Evolutionary conservation across 1,284 basidiomycete species (phyloP), one percentile per base, ranked within the genome.

Genomic region (Trichosporon faecale): DNA sequence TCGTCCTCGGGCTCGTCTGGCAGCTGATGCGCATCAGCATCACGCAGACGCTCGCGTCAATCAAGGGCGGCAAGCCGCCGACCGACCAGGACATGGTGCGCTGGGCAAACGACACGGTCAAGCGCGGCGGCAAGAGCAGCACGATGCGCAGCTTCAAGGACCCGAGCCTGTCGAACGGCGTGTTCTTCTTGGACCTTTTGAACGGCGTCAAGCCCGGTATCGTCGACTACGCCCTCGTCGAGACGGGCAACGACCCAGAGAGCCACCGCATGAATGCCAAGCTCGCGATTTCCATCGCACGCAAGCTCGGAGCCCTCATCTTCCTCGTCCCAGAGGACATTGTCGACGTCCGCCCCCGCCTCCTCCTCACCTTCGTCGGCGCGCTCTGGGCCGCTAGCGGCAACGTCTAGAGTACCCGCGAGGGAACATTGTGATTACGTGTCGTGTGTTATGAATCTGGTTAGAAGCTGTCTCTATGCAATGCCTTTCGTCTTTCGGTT

Each of bases 301-400:
- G 96, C 80, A 99, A 99, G 88, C 90, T 97, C 89, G 94, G 95
- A 68, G 94, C 94, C 3, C 85, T 98, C 77, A 98, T 99, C 79
- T 98, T 98, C 88, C 86, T 99, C 72, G 97, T 99, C 0, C 95
- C 96, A 1, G 97, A 99, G 83, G 82, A 95, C 84, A 94, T 95
- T 77, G 92, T 95, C 44, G 93, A 95, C 80, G 87, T 95, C 71
- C 89, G 93, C 66, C 88, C 92, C 37, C 89, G 91, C 74, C 86
- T 95, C 81, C 86, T 88, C 73, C 83, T 88, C 76, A 88, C 87
- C 2, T 88, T 88, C 76, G 87, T 88, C 27, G 87, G 86, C 35
- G 80, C 81, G 37, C 70, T 82, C 12, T 80, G 79, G 80, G 75
- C 74, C 68, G 79, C 79, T 61, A 61, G 57, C 57, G n/a, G 57